Evolutionary conservation across 805 yeast species (phyloP).

Genomic region (Teunomyces pallodes): DNA sequence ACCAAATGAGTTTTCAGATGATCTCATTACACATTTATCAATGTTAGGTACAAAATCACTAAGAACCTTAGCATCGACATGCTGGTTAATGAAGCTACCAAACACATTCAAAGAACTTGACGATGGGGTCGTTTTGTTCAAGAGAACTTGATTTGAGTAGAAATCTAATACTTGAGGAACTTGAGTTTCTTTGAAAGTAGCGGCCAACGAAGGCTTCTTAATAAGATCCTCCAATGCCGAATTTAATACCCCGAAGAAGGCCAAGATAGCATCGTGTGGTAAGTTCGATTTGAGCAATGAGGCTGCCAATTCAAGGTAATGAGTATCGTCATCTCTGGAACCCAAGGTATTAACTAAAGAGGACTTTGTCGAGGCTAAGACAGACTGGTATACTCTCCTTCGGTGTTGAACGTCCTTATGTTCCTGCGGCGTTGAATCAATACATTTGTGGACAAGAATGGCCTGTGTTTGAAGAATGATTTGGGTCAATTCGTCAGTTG

Average conservation of each 20-base stretch:
- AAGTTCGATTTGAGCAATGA: constrained; percentile 2
- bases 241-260: constrained; percentile 24
- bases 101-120: constrained; percentile 34
- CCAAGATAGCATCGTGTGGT: constrained; percentile 11
- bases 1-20: constrained; percentile 71
- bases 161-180: constrained; percentile 14
- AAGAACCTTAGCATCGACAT: constrained; percentile 25
- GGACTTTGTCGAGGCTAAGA: constrained; percentile 28
- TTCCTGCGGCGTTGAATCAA: constrained; percentile 9
- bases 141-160: constrained; percentile 40
- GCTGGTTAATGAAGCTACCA: constrained; percentile 44
- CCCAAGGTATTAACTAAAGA: constrained; percentile 14
- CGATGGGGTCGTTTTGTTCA: constrained; percentile 44
- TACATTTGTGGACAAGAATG: constrained; percentile 32
- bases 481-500: constrained; percentile 16
- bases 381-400: constrained; percentile 25
- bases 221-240: constrained; percentile 20
- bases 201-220: constrained; percentile 24
- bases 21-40: constrained; percentile 72
- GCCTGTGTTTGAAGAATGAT: constrained; percentile 29
- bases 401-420: constrained; percentile 10
- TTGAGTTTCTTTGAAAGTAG: constrained; percentile 5
- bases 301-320: neutral
- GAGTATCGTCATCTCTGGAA: neutral
- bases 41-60: constrained; percentile 53